These are phyloP conservation scores for Lolium rigidum DNA, from an alignment of 176 grass and related monocot species.

Conservation along the genomic window DNA sequence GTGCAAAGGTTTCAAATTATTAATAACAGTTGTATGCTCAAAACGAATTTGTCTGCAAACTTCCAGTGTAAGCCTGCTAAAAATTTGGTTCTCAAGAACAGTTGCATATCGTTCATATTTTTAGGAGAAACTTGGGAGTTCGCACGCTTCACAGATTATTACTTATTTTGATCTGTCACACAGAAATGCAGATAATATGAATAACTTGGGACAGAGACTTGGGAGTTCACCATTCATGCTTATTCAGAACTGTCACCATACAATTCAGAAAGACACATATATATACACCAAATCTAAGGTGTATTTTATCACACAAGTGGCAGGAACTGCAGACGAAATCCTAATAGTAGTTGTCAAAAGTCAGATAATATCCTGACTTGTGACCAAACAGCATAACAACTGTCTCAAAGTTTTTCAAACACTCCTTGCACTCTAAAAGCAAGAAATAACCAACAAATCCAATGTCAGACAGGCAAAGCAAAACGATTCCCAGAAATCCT, in stretches of 20 bases:
- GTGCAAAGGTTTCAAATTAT: no score
- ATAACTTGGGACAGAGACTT: no score
- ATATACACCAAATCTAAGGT: slow-evolving; percentile 53
- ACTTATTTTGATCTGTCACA: no score
- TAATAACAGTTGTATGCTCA: no score
- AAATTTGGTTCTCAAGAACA: no score
- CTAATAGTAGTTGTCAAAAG: slow-evolving; percentile 6
- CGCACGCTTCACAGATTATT: no score
- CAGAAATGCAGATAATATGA: no score
- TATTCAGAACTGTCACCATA: slow-evolving; percentile 24
- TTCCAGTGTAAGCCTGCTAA: no score
- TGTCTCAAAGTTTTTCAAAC: slow-evolving; percentile 39
- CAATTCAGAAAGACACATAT: slow-evolving; percentile 14
- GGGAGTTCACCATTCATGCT: neutral
- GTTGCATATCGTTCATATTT: no score
- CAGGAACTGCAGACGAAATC: slow-evolving; percentile 7
- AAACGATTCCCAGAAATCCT: slow-evolving; percentile 9
- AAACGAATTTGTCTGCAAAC: no score
- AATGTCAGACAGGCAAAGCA: slow-evolving; percentile 44
- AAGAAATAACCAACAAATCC: slow-evolving; percentile 40
- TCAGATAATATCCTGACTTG: slow-evolving; percentile 51
- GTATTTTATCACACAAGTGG: slow-evolving; percentile 22
- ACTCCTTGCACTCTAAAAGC: slow-evolving; percentile 44
- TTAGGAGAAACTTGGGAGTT: no score
- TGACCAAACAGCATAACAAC: slow-evolving; percentile 31